Base-by-base conservation (phyloP, 2,329 filamentous ascomycete genomes). In the Trichoderma sp. region DNA sequence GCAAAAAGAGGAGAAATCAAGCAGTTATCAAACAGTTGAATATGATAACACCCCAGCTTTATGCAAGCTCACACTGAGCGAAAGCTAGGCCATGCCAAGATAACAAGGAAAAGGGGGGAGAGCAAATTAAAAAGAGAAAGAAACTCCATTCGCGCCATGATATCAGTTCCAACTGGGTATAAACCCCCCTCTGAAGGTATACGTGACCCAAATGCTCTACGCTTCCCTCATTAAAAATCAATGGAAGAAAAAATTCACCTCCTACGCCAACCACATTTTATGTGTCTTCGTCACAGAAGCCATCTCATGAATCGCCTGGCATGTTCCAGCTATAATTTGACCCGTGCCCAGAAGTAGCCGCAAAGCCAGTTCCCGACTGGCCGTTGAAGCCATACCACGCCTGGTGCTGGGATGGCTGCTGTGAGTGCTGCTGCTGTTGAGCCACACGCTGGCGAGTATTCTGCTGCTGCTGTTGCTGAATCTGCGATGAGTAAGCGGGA, bases 351-450 rank as follows among this genome's bases (percentile, higher is more conserved):
- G 71, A 73, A 6, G 74, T 43, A 30, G 58, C 24, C 12, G 73
- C 58, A 70, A 75, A 75, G 12, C 76, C 74, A 36, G 26, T 64
- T 60, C 53, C 75, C 30, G 74, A 73, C 0, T 74, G 71, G 36
- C 75, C 74, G 68, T 76, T 76, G n/a, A 76, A 80, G 58, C 39
- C 60, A 39, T 79, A 78, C 79, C 79, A 80, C 60, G 71, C 66
- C 30, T 43, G 53, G 51, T 72, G 74, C 69, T 65, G 74, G 72
- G 15, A 75, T 72, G 65, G 70, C 15, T 73, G 72, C 6, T 68
- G 69, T 4, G 24, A 21, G 7, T 71, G 71, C 26, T 74, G 74
- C 12, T 70, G 71, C 26, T 74, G 32, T 14, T 34, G 65, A 15
- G 74, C 28, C 24, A 28, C 24, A 12, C 64, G 67, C 11, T 71